Base-by-base conservation (phyloP, 2,329 filamentous ascomycete species). In the Plenodomus tracheiphilus region DNA sequence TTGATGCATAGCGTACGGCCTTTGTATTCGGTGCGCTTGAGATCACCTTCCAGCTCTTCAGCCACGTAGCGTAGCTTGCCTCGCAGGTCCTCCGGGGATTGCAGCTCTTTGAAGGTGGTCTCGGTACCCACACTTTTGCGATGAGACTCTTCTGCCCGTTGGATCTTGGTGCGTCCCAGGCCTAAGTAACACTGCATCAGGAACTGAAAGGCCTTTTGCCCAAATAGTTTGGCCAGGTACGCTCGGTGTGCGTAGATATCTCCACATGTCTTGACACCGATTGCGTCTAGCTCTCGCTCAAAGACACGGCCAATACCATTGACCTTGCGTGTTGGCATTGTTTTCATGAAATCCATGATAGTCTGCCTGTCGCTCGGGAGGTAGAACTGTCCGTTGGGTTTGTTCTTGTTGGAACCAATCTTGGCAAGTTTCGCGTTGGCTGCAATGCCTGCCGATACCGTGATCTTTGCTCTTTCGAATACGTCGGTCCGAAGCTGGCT, bases 261-360 rank as follows among this genome's bases (percentile, higher is more conserved):
- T 2, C 91, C 91, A 65, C 92, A 97, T 0, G 86, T 94, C 67
- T 88, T 88, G 62, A 97, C 82, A 0, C 92, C 92, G 39, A 97
- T 85, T 3, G 93, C 90, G 38, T 89, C 84, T 1, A 99, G 81
- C 68, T 99, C 91, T 47, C 94, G 84, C 73, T 97, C 94, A 53
- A 97, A 86, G 0, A 97, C 94, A 18, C 94, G 84, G 0, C 94
- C 94, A n/a, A 99, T 83, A 1, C 94, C 94, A 58, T 97, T 97
- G 37, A 97, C 89, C 67, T 97, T 97, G 28, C 94, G 83, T 0
- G 91, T 91, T 0, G 92, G 87, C 19, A 99, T 77, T 22, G 86
- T 81, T 10, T 81, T 80, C 88, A 97, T 96, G 66, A 97, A 97
- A 0, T 80, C 75, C 82, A 97, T 85, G 51, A 99, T 91, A 1